Evolutionary conservation across 495 filamentous ascomycete genomes (phyloP), one percentile per base, ranked within the genome.

Genomic region (Durotheca rogersii): DNA sequence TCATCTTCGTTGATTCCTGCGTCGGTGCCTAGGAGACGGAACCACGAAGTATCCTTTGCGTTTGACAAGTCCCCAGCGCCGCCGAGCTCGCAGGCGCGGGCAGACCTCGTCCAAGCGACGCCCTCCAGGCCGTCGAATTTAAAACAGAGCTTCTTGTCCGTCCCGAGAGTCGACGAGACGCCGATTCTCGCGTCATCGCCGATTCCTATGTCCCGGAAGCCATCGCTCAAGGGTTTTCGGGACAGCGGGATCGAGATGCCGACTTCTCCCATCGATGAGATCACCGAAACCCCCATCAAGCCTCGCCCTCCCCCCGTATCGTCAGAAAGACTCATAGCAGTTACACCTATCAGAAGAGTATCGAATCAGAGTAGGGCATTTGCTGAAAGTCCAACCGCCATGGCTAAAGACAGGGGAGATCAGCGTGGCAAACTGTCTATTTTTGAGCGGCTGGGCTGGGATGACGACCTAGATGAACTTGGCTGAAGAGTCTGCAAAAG

Each of bases 401-500:
- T 60, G 47, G 9, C 11, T 6, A 15, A 44, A 5, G 16, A 43
- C 3, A 31, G 34, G 32, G 41, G 43, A 15, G 42, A 51, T 2
- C 46, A 51, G 0, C 45, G 41, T 6, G 64, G 76, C 67, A 67
- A 72, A 25, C 11, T 43, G 59, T 73, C 70, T 12, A 86, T 95
- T 36, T 94, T 87, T 61, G 80, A 85, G 65, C 70, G 72, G 27
- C 64, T 93, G 38, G 86, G 89, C 36, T 89, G 90, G 90, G 85
- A 92, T 56, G 83, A 86, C 60, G 80, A 85, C 52, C 74, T 81
- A 48, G 83, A 78, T 14, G 62, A 66, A 7, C 31, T 66, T 25
- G 39, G 34, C 12, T 66, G 23, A 51, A 20, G 43, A 11, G n/a
- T 12, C 17, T 12, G 11, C n/a, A n/a, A n/a, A n/a, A n/a, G n/a